Evolutionary conservation across 495 filamentous ascomycete genomes (phyloP).

Genomic region (Symbiotaphrina buchneri): DNA sequence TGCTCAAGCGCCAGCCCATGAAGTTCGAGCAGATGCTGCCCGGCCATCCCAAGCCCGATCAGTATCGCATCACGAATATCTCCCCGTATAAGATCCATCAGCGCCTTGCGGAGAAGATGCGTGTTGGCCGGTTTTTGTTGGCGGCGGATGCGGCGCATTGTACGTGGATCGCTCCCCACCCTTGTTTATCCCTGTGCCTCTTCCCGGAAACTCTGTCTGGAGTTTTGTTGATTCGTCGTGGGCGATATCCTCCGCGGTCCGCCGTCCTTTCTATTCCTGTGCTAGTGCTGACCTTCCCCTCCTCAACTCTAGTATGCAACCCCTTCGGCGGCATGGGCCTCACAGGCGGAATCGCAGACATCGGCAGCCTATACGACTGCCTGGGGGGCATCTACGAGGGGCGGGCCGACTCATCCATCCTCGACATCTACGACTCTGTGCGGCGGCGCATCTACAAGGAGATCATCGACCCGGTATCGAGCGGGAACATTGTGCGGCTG

Average conservation of each 20-base stretch:
- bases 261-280: too few relatives aligned
- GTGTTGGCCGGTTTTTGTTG: too few relatives aligned
- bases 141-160: too few relatives aligned
- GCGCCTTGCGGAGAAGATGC: constrained; percentile 31
- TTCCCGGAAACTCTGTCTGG: too few relatives aligned
- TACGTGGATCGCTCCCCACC: too few relatives aligned
- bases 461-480: constrained; percentile 31
- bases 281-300: constrained; percentile 31
- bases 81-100: constrained; percentile 40
- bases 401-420: constrained; percentile 27
- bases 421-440: constrained; percentile 31
- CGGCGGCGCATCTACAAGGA: constrained; percentile 29
- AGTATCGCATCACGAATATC: constrained; percentile 29
- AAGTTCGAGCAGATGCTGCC: constrained; percentile 32
- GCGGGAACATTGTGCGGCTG: constrained; percentile 22
- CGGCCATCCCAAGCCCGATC: constrained; percentile 29
- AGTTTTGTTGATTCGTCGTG: too few relatives aligned
- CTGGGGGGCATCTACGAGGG: constrained; percentile 30
- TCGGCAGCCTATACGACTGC: constrained; percentile 33
- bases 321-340: constrained; percentile 40
- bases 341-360: constrained; percentile 36
- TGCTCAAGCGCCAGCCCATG: constrained; percentile 24
- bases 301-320: constrained; percentile 36
- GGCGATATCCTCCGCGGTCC: too few relatives aligned
- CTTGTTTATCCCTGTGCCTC: too few relatives aligned